Base-by-base conservation (phyloP, 2,329 filamentous ascomycete genomes). In the Myriosclerotinia duriaeana region DNA sequence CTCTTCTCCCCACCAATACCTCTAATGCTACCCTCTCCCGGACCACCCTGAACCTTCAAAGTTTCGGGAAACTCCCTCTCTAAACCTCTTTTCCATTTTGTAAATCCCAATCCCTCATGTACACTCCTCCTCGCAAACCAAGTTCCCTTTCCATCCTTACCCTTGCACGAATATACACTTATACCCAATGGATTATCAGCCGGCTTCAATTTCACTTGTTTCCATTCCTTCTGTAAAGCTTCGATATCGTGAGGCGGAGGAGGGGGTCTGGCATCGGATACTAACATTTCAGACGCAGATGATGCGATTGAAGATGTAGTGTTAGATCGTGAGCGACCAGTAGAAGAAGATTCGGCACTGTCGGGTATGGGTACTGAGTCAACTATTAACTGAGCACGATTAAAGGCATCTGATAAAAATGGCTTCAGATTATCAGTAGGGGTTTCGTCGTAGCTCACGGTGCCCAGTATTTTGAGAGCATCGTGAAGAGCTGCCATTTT, bases 51-150 rank as follows among this genome's bases (percentile, higher is more conserved):
- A 3, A 89, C 83, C 73, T 87, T 87, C 76, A 96, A 79, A 20
- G 89, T 92, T 78, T 93, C 90, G 0, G 84, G 82, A 76, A 97
- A 95, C 80, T 98, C 94, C 30, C 83, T 82, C 76, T 90, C 83
- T 74, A 97, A 84, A 3, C 89, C 92, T 61, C 82, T 82, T 80
- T 88, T 90, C 88, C 92, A 96, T 75, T 86, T 88, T 26, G 85
- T 84, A 76, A 96, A 97, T 0, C 87, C 82, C 26, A 96, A 77
- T 0, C 89, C 91, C 72, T 90, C 87, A 74, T 97, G 93, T 26
- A 96, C 82, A 75, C 92, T 96, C 59, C 90, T 83, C 65, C 94
- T 82, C 34, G 92, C 92, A 78, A 97, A 98, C 94, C 94, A 98
- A 9, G 90, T 84, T 2, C 93, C 94, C 70, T 89, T 89, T 48